Conservation (phyloP, 1,139 yeast genomes). For the Magnusiomyces fungicola region DNA sequence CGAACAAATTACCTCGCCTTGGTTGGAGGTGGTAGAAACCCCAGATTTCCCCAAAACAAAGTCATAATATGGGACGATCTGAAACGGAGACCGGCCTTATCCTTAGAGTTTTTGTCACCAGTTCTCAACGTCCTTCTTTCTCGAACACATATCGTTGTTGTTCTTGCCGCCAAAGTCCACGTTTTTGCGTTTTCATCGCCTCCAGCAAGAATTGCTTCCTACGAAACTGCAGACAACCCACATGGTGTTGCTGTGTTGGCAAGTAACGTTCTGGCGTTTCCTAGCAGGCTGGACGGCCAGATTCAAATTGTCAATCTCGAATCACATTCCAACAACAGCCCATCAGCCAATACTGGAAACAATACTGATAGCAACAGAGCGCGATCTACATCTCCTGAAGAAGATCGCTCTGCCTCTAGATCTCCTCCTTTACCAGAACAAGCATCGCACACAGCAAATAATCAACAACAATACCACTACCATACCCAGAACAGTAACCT, state of each 20-base stretch:
- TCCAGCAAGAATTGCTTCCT: conserved; percentile 60
- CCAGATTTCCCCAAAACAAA: conserved; percentile 69
- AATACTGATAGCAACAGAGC: background rate
- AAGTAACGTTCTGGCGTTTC: conserved; percentile 59
- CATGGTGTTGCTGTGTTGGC: conserved; percentile 59
- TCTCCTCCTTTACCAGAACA: conserved; percentile 1
- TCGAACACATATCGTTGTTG: conserved; percentile 66
- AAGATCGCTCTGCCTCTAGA: background rate
- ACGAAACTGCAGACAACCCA: conserved; percentile 66
- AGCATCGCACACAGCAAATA: background rate
- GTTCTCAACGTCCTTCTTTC: conserved; percentile 69
- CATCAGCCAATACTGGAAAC: background rate
- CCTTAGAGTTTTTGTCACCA: conserved; percentile 67
- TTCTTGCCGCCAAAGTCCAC: conserved; percentile 56
- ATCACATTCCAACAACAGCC: conserved; percentile 30
- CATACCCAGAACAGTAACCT: conserved; percentile 40
- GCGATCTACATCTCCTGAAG: background rate
- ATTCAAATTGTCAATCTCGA: conserved; percentile 68
- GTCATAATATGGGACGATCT: conserved; percentile 84
- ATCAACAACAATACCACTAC: conserved; percentile 1
- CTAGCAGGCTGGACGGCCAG: conserved; percentile 56
- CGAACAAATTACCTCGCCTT: conserved; percentile 84
- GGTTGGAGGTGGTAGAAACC: conserved; percentile 81
- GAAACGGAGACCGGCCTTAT: conserved; percentile 66
- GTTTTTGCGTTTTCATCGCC: conserved; percentile 78